These are phyloP conservation scores for Debaryomyces psychrophilus DNA, from an alignment of 1,139 yeast genomes.

Conservation along the genomic window DNA sequence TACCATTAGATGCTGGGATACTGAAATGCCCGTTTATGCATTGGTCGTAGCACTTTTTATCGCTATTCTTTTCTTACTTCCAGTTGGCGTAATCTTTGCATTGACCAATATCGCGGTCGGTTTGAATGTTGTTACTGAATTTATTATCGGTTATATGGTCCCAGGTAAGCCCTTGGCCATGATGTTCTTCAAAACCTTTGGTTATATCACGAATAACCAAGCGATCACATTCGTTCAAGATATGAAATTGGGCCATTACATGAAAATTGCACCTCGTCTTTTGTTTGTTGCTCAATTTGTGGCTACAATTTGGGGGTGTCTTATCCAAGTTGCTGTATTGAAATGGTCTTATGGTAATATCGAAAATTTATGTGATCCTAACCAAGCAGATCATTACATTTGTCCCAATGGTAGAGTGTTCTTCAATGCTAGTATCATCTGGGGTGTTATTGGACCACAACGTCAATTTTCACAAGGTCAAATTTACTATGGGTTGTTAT, in stretches of 20 bases:
- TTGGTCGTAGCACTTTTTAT: constrained; percentile 57
- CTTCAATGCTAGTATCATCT: constrained; percentile 57
- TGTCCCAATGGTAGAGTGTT: constrained; percentile 53
- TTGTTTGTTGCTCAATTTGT: constrained; percentile 59
- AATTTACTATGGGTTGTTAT: constrained; percentile 51
- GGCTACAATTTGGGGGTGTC: constrained; percentile 31
- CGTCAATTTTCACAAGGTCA: constrained; percentile 42
- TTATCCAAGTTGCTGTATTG: constrained; percentile 6
- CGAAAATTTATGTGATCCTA: constrained; percentile 44
- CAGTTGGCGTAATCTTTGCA: constrained; percentile 50
- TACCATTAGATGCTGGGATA: constrained; percentile 47
- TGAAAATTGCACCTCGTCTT: constrained; percentile 60
- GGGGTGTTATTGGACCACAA: constrained; percentile 69
- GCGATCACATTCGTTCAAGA: constrained; percentile 36
- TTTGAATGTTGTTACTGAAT: constrained; percentile 60
- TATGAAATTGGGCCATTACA: constrained; percentile 59
- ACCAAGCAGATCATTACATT: constrained; percentile 41
- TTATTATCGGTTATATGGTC: constrained; percentile 62
- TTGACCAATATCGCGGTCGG: constrained; percentile 57
- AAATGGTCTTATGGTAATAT: constrained; percentile 5
- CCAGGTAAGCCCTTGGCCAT: constrained; percentile 67
- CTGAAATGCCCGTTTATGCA: constrained; percentile 56
- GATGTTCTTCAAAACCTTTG: constrained; percentile 60
- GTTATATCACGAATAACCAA: constrained; percentile 62
- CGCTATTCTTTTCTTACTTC: constrained; percentile 57